phyloP scores from a whole-genome alignment of 495 filamentous ascomycete species.

The Podospora pseudocomata region DNA sequence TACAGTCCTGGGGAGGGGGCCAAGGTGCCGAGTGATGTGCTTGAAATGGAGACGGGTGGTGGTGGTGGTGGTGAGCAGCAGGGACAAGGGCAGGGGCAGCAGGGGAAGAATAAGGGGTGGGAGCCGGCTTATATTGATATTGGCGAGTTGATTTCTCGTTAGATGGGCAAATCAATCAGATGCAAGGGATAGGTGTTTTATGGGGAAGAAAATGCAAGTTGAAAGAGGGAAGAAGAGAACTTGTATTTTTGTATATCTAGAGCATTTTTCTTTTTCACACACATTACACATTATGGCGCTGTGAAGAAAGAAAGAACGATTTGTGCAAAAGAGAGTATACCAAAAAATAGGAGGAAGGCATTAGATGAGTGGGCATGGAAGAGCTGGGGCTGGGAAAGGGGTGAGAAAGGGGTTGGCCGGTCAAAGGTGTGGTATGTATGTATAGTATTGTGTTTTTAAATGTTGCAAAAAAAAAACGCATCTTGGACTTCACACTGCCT shows the following conservation, averaged over 20 bases:
- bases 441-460: background rate
- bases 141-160: constrained; percentile 73
- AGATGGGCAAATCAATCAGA: background rate
- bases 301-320: background rate
- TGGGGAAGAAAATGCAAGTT: background rate
- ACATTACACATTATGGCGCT: background rate
- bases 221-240: background rate
- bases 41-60: constrained; percentile 52
- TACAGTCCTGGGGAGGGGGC: constrained; percentile 70
- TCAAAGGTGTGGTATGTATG: background rate
- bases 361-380: background rate
- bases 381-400: background rate
- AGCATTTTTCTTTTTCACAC: background rate
- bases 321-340: background rate
- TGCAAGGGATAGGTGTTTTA: too few relatives aligned
- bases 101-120: constrained; percentile 47
- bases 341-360: background rate
- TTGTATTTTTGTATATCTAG: constrained; percentile 11
- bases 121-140: constrained; percentile 82
- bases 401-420: background rate
- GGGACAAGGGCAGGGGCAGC: too few relatives aligned
- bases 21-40: constrained; percentile 75
- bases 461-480: background rate
- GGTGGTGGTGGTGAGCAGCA: constrained; percentile 10
- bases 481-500: background rate